Base-by-base conservation (phyloP, 2,329 filamentous ascomycete species). In the Venturia aucupariae region DNA sequence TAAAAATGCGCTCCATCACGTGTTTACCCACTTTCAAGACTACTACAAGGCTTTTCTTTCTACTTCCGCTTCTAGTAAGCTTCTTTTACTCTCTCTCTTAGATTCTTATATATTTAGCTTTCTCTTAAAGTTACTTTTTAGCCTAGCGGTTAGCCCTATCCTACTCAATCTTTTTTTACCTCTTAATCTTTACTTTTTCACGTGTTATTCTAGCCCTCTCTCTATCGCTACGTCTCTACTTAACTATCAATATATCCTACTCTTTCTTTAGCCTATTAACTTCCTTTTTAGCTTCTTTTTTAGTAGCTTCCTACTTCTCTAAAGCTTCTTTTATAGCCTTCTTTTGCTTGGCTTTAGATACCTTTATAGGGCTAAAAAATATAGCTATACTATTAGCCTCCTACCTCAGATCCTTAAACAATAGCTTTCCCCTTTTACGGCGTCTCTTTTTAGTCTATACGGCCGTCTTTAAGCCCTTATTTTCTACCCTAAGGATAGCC, bases 251-350 rank as follows among this genome's bases (percentile, higher is more conserved):
- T 13, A 5, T 4, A 24, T 48, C 6, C n/a, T 48, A 4, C 13
- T 48, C 44, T 24, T 48, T 48, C 6, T 11, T n/a, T 24, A 48
- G 3, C 5, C 55, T 32, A 11, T 41, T 59, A 35, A n/a, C 7
- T 59, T 59, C 55, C 38, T 35, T 59, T 35, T 59, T n/a, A 13
- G 27, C 38, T 41, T 41, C 55, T 59, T 59, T 59, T 19, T 35
- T 35, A 30, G n/a, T 32, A 30, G 17, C 38, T 35, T 59, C 17
- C 35, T 35, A 11, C n/a, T 59, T 59, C 17, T 59, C 24, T 59
- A 11, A 3, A 7, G 22, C 44, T 24, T 27, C 24, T 27, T 15
- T 6, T 11, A 24, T n/a, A 5, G 24, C 4, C 22, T 48, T 48
- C 5, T 48, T n/a, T n/a, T 13, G 19, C 24, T 5, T 13, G 8